Evolutionary conservation across 2,329 filamentous ascomycete genomes (phyloP).

Genomic region (Helotiales sp.): DNA sequence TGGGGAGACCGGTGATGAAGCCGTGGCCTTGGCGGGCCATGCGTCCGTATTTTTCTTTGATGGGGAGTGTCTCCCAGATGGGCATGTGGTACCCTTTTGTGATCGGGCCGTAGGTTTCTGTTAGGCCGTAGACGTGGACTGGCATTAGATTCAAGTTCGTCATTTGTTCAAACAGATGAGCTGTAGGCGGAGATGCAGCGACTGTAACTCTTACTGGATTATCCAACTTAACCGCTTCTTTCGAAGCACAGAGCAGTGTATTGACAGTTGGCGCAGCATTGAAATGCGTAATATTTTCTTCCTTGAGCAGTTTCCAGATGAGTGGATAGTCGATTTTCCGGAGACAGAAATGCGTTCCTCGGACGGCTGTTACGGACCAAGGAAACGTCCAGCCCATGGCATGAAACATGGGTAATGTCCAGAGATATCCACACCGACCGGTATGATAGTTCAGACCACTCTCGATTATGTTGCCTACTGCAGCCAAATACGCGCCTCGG

Average conservation of each 20-base stretch:
- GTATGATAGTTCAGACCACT: conserved; percentile 76
- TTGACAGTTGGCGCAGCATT: conserved; percentile 97
- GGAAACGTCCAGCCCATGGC: conserved; percentile 73
- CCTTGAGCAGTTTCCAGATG: conserved; percentile 87
- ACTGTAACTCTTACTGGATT: conserved; percentile 84
- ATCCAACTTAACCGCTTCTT: conserved; percentile 73
- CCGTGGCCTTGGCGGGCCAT: conserved; percentile 97
- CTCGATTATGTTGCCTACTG: conserved; percentile 86
- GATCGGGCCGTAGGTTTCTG: conserved; percentile 92
- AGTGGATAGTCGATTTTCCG: conserved; percentile 93
- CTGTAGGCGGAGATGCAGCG: conserved; percentile 87
- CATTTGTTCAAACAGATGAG: conserved; percentile 94
- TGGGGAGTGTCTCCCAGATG: conserved; percentile 75
- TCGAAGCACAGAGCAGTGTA: conserved; percentile 82
- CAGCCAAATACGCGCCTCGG: conserved; percentile 82
- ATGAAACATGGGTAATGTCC: conserved; percentile 89
- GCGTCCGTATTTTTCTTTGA: conserved; percentile 78
- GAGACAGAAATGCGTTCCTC: conserved; percentile 94
- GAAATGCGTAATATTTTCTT: conserved; percentile 90
- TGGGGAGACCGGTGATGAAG: conserved; percentile 81
- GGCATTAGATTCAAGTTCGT: conserved; percentile 77
- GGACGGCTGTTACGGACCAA: conserved; percentile 89
- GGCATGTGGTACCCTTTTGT: conserved; percentile 92
- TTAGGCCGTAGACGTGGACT: conserved; percentile 90
- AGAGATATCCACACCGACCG: conserved; percentile 80